Conservation (phyloP, 163 green algal genomes). For the Scenedesmus sp. region DNA sequence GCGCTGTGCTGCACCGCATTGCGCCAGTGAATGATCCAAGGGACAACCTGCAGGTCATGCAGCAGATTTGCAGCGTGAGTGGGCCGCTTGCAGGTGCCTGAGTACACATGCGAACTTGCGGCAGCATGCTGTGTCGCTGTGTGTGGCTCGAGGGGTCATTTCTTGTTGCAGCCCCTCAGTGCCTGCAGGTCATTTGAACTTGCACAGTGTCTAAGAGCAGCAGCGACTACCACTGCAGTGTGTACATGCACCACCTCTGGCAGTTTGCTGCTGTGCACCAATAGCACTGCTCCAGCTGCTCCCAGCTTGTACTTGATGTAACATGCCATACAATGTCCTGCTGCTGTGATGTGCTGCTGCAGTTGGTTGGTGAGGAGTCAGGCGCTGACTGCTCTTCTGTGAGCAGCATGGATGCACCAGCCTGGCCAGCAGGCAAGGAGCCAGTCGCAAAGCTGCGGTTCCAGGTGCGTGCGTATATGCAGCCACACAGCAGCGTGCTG, state of each 20-base stretch:
- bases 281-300: too few species aligned
- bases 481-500: neutral
- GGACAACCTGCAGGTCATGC: slow-evolving; percentile 49
- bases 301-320: neutral
- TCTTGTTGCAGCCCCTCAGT: too few species aligned
- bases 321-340: too few species aligned
- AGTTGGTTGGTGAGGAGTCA: slow-evolving; percentile 52
- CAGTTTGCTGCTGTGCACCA: too few species aligned
- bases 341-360: neutral
- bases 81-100: neutral
- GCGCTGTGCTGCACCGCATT: slow-evolving; percentile 68
- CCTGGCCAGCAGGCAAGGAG: slow-evolving; percentile 4
- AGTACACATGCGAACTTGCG: neutral
- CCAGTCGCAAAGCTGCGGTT: slow-evolving; percentile 64
- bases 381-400: slow-evolving; percentile 54
- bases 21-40: slow-evolving; percentile 64
- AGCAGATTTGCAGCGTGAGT: slow-evolving; percentile 68
- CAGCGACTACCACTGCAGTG: too few species aligned
- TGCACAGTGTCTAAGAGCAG: too few species aligned
- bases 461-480: slow-evolving; percentile 35
- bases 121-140: neutral
- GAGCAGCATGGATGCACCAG: neutral
- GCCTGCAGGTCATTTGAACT: too few species aligned
- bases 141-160: too few species aligned
- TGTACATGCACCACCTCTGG: too few species aligned